Evolutionary conservation across 306 rosid species (phyloP).

Genomic region (Prinsepia uniflora): DNA sequence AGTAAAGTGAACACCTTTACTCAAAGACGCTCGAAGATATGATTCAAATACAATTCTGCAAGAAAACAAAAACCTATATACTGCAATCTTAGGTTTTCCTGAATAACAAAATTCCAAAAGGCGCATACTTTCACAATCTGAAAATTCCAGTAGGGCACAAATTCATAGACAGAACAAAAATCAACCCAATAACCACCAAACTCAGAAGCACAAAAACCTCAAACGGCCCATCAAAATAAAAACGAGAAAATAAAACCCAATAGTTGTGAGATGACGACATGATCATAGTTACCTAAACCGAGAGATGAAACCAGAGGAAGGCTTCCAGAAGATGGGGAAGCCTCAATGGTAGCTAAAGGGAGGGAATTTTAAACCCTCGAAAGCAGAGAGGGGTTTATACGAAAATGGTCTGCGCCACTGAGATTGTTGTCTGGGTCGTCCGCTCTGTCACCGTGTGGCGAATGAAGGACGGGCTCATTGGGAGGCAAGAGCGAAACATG

Average conservation of each 20-base stretch:
- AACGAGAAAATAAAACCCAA: conserved; percentile 1
- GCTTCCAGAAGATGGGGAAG: conserved; percentile 2
- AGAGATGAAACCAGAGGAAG: not conserved
- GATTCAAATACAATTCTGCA: too few species aligned
- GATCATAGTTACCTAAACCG: conserved; percentile 10
- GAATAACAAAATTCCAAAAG: conserved; percentile 1
- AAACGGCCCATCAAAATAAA: not conserved
- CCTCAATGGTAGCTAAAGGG: not conserved
- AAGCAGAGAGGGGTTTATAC: not conserved
- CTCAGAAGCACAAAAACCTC: not conserved
- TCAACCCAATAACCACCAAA: conserved; percentile 7
- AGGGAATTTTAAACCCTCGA: not conserved
- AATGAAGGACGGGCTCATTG: conserved; percentile 1
- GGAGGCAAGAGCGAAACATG: conserved; percentile 4
- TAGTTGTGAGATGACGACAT: not conserved
- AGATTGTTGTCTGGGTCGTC: conserved; percentile 4
- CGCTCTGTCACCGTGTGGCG: conserved; percentile 24
- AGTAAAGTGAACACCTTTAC: conserved; percentile 11
- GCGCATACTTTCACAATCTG: not conserved
- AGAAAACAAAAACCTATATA: not conserved
- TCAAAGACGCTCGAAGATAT: not conserved
- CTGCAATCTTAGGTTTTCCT: conserved; percentile 2
- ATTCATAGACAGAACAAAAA: not conserved
- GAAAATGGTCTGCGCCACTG: not conserved
- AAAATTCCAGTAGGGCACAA: not conserved